Evolutionary conservation across 2,329 filamentous ascomycete genomes (phyloP).

Genomic region (Xylaria sp.): DNA sequence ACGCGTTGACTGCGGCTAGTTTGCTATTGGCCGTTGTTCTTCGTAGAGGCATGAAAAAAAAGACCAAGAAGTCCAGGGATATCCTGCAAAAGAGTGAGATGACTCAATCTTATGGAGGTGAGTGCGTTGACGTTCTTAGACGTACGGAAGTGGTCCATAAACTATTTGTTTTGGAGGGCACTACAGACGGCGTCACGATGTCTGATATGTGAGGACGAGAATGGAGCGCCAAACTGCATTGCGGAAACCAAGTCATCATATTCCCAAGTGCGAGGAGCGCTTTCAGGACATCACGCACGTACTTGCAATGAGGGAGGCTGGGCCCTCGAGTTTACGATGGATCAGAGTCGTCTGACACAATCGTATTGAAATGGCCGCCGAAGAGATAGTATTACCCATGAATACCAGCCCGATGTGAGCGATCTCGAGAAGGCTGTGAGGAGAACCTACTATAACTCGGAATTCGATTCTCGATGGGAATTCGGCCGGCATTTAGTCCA

Average conservation of each 20-base stretch:
- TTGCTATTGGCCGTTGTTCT: constrained; percentile 9
- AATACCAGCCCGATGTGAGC: neutral
- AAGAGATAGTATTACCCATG: neutral
- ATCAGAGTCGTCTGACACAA: neutral
- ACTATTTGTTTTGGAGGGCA: neutral
- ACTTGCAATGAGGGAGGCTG: constrained; percentile 30
- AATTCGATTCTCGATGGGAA: constrained; percentile 10
- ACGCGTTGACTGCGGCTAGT: constrained; percentile 1
- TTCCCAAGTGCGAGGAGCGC: constrained; percentile 33
- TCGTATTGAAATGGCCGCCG: constrained; percentile 1
- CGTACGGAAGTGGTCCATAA: constrained; percentile 22
- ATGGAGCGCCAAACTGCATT: constrained; percentile 30
- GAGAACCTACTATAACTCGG: constrained; percentile 10
- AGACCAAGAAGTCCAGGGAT: constrained; percentile 3
- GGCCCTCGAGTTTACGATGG: neutral
- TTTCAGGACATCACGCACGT: constrained; percentile 36
- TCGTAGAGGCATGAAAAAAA: constrained; percentile 7
- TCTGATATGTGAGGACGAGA: neutral
- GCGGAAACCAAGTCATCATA: constrained; percentile 36
- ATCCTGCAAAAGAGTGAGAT: constrained; percentile 30
- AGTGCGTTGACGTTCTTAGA: constrained; percentile 22
- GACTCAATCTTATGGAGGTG: constrained; percentile 22
- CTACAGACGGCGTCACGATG: constrained; percentile 1
- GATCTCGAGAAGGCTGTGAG: neutral
- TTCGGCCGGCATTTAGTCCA: constrained; percentile 9